A percentile compares a stretch with the other conserved stretches of the same genome.
Evolutionary conservation across 225 moss, liverwort and hornwort genomes (phyloP).

Genomic region (Thuidium tamariscinum): DNA sequence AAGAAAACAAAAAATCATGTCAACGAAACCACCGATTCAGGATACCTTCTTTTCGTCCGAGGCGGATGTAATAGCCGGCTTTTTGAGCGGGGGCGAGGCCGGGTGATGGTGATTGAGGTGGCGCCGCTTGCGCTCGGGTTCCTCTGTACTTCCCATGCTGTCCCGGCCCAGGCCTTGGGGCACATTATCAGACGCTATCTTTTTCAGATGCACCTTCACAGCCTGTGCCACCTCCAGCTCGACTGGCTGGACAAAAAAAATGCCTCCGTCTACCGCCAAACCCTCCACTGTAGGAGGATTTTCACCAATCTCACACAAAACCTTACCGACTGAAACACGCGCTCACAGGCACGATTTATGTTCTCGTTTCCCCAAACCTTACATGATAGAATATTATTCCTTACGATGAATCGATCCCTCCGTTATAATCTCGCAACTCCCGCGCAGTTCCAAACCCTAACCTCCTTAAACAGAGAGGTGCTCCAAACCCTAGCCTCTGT

Average conservation of each 20-base stretch:
- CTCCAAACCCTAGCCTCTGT: constrained; percentile 6
- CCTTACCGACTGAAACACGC: not conserved
- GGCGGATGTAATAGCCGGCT: constrained; percentile 67
- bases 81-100: constrained; percentile 92
- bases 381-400: not conserved
- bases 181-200: constrained; percentile 97
- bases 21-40: not conserved
- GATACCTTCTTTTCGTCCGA: constrained; percentile 91
- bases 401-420: not conserved
- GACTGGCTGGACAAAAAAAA: not conserved
- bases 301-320: not conserved
- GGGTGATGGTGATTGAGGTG: constrained; percentile 79
- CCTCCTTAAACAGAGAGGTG: not conserved
- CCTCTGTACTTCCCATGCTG: constrained; percentile 99
- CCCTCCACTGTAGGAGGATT: not conserved
- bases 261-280: not conserved
- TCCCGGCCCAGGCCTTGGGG: constrained; percentile 79
- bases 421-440: not conserved
- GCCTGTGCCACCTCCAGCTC: constrained; percentile 80
- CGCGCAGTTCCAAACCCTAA: constrained; percentile 5
- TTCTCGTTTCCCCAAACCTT: not conserved
- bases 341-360: not conserved
- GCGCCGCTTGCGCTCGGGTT: constrained; percentile 99
- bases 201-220: constrained; percentile 57
- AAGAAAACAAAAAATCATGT: not conserved